A percentile compares a stretch with the other conserved stretches of the same genome.
phyloP scores from a whole-genome alignment of 2,329 filamentous ascomycete genomes.

The Fusarium agapanthi region DNA sequence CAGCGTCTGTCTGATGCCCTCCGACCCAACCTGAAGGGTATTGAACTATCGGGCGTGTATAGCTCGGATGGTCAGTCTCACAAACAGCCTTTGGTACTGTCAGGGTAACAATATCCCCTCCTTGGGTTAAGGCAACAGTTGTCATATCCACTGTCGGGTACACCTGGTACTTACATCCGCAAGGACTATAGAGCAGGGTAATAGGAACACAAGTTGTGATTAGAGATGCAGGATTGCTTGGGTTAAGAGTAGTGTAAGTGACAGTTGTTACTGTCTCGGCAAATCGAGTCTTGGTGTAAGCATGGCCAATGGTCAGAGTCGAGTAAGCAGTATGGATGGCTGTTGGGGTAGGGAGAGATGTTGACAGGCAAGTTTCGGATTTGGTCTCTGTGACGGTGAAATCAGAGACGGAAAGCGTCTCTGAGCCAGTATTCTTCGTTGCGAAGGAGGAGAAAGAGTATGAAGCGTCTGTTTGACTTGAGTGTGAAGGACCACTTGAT shows the following conservation, averaged over 20 bases:
- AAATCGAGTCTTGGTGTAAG: not conserved
- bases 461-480: not conserved
- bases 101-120: not conserved
- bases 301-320: not conserved
- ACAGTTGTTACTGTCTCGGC: not conserved
- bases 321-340: not conserved
- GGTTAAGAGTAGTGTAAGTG: not conserved
- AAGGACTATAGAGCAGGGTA: not conserved
- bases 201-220: not conserved
- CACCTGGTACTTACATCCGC: not conserved
- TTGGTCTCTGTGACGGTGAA: not conserved
- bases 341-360: not conserved
- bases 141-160: not conserved
- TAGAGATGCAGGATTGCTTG: not conserved
- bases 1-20: not conserved
- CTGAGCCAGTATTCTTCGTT: not conserved
- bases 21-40: not conserved
- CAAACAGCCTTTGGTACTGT: not conserved
- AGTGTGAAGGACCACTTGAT: not conserved
- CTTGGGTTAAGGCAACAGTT: not conserved
- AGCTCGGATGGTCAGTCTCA: fast-evolving
- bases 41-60: not conserved
- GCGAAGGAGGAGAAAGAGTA: not conserved
- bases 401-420: not conserved
- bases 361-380: not conserved